These are phyloP conservation scores for Neophaeococcomyces aloes DNA, from an alignment of 2,329 filamentous ascomycete genomes.

Conservation along the genomic window DNA sequence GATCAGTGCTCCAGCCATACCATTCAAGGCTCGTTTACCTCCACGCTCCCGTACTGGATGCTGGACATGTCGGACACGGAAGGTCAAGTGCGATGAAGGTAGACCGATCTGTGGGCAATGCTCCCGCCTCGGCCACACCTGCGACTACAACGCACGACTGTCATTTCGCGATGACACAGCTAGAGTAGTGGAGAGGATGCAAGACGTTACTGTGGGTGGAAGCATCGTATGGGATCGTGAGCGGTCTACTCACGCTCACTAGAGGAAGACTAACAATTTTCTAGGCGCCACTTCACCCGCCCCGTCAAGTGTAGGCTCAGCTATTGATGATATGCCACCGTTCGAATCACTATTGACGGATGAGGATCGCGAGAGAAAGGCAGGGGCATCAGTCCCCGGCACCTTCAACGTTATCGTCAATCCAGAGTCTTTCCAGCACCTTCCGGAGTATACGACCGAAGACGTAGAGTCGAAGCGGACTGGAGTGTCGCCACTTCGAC, in stretches of 20 bases:
- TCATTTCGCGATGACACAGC: conserved; percentile 46
- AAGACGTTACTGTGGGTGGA: conserved; percentile 40
- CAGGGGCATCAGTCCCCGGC: conserved; percentile 40
- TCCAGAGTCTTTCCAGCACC: conserved; percentile 42
- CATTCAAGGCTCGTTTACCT: conserved; percentile 38
- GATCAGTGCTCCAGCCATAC: conserved; percentile 25
- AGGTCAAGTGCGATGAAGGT: conserved; percentile 48
- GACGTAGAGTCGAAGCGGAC: conserved; percentile 25
- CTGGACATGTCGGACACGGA: conserved; percentile 27
- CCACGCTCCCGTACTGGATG: conserved; percentile 46
- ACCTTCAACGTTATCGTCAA: conserved; percentile 48
- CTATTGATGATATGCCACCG: conserved; percentile 41
- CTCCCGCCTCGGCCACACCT: conserved; percentile 44
- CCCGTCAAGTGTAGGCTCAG: conserved; percentile 24
- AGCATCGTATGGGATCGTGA: conserved; percentile 48
- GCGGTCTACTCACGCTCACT: conserved; percentile 19
- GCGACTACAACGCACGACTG: conserved; percentile 48
- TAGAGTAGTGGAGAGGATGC: conserved; percentile 42
- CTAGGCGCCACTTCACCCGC: conserved; percentile 21
- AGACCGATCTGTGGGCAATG: conserved; percentile 48
- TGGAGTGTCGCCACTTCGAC: conserved; percentile 18
- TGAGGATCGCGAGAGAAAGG: conserved; percentile 49
- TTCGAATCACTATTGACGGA: conserved; percentile 45
- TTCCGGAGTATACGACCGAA: conserved; percentile 40
- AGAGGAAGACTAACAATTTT: conserved; percentile 1